Evolutionary conservation across 805 yeast genomes (phyloP), one percentile per base, ranked within the genome.

Genomic region (Wilhelminamyces savonicus): DNA sequence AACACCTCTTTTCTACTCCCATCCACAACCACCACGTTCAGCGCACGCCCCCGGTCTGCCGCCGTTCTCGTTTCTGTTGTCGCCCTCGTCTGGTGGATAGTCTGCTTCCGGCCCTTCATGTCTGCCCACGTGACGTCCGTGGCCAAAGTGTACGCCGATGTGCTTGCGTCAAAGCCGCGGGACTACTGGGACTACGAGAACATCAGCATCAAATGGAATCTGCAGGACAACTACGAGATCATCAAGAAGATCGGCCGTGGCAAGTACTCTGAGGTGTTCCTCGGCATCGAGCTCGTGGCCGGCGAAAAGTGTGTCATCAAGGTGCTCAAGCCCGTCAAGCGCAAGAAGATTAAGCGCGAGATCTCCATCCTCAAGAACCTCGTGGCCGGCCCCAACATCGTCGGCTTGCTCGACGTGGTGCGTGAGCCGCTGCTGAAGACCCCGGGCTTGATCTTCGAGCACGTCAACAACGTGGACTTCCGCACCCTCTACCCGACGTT

Each of bases 301-400:
- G 76, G 78, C 31, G 67, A 70, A 31, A 68, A 77, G 31, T 77
- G 88, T 44, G 95, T 88, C 29, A 83, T 88, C 49, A 88, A 88
- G 59, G 96, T 86, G 15, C 69, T 88, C 48, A 88, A 88, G 54
- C 97, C 97, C 2, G 95, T 88, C 19, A 87, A 87, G 60, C 67
- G 87, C 54, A 87, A 87, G 71, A 88, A 88, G 62, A 88, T 88
- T 44, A 83, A 84, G 59, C 70, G 97, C 45, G 97, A 88, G 55
- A 79, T 88, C 47, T 80, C 83, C 51, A 88, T 88, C 27, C 65
- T 88, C 40, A 84, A 86, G 54, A 88, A 88, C 54, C 66, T 88
- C 45, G 75, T 80, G 3, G 82, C 80, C 8, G 97, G 96, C 1
- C 83, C 92, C 29, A 82, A 84, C 56, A 73, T 88, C 29, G 74